Conservation (phyloP, 2,329 filamentous ascomycete species). For the Tolypocladium capitatum region DNA sequence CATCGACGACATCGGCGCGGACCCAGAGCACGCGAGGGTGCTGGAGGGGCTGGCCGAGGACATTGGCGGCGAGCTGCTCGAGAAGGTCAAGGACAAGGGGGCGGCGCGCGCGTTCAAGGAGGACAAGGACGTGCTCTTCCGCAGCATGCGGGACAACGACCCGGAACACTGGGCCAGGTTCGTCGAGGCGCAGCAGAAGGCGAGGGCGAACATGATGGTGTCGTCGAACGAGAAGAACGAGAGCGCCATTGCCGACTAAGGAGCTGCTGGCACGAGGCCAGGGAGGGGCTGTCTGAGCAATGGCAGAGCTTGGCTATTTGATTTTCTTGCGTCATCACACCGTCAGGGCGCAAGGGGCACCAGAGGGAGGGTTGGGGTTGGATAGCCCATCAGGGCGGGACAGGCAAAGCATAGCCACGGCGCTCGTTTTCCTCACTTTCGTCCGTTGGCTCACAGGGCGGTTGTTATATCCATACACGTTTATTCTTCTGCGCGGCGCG, state of each 20-base stretch:
- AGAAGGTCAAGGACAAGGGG: conserved; percentile 42
- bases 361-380: not conserved
- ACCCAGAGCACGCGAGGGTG: conserved; percentile 36
- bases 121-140: conserved; percentile 35
- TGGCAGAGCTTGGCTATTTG: not conserved
- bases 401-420: not conserved
- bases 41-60: conserved; percentile 52
- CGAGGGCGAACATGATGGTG: conserved; percentile 36
- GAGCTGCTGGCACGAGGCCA: not conserved
- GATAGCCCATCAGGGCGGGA: not conserved
- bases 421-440: not conserved
- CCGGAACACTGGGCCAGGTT: conserved; percentile 53
- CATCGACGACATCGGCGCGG: conserved; percentile 34
- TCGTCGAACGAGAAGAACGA: conserved; percentile 18
- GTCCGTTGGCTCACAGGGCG: not conserved
- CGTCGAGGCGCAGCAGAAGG: conserved; percentile 47
- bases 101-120: conserved; percentile 49
- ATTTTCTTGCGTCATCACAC: not conserved
- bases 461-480: not conserved
- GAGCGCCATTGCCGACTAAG: conserved; percentile 27
- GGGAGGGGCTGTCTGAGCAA: not conserved
- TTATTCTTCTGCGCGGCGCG: not conserved
- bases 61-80: conserved; percentile 45
- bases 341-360: not conserved
- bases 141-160: conserved; percentile 43